Conservation (phyloP, 805 yeast species). For the Teunomyces lycoperdinae region DNA sequence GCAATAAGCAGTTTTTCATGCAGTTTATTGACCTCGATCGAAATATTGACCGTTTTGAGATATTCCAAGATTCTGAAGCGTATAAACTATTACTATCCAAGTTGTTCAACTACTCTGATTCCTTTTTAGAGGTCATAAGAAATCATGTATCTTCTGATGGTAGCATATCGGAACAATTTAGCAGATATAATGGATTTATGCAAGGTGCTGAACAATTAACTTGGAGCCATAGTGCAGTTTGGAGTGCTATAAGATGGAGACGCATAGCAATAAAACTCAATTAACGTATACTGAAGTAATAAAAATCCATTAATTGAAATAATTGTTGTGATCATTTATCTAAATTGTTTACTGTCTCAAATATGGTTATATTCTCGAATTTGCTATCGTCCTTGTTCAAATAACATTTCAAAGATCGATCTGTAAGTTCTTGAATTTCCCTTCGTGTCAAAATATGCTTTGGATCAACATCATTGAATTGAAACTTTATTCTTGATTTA, state of each 20-base stretch:
- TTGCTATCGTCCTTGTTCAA: slow-evolving; percentile 16
- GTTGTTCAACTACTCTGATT: slow-evolving; percentile 59
- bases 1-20: slow-evolving; percentile 27
- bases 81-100: slow-evolving; percentile 46
- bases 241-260: slow-evolving; percentile 70
- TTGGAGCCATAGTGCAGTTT: slow-evolving; percentile 84
- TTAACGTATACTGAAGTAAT: background rate
- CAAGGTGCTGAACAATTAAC: slow-evolving; percentile 86
- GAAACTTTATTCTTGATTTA: slow-evolving; percentile 3
- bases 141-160: slow-evolving; percentile 65
- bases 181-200: slow-evolving; percentile 75
- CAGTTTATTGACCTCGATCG: slow-evolving; percentile 25
- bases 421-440: slow-evolving; percentile 50
- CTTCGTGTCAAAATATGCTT: slow-evolving; percentile 22
- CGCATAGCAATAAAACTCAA: slow-evolving; percentile 25
- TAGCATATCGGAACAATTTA: slow-evolving; percentile 85
- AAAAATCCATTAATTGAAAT: background rate
- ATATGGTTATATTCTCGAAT: slow-evolving; percentile 29
- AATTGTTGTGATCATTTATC: slow-evolving; percentile 10
- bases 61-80: slow-evolving; percentile 40
- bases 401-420: slow-evolving; percentile 47
- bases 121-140: slow-evolving; percentile 58
- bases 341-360: slow-evolving; percentile 36
- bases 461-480: background rate
- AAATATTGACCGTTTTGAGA: slow-evolving; percentile 21